Evolutionary conservation across 495 filamentous ascomycete species (phyloP).

Genomic region (Penicillium soppii): DNA sequence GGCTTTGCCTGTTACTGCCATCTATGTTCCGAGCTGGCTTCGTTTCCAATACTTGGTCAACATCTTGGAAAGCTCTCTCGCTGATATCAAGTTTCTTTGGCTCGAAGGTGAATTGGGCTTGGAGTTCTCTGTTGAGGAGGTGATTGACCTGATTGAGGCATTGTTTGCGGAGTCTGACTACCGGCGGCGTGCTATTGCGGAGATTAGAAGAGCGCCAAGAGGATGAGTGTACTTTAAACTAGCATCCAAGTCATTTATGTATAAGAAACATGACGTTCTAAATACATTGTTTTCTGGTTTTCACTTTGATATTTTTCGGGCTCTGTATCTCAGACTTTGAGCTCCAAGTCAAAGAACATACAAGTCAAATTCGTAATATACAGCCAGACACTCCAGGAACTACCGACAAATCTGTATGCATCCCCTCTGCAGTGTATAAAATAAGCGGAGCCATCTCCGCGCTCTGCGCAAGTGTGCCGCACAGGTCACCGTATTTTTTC

Average conservation of each 20-base stretch:
- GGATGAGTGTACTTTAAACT: slow-evolving; percentile 4
- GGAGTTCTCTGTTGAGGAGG: slow-evolving; percentile 80
- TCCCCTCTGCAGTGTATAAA: neutral
- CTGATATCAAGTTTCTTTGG: slow-evolving; percentile 88
- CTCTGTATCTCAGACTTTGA: too few relatives aligned
- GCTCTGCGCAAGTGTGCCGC: slow-evolving; percentile 46
- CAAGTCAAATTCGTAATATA: too few relatives aligned
- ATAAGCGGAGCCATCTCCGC: slow-evolving; percentile 36
- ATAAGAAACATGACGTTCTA: neutral
- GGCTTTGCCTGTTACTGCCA: slow-evolving; percentile 62
- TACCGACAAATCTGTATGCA: too few relatives aligned
- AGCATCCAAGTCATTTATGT: neutral
- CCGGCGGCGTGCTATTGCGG: slow-evolving; percentile 71
- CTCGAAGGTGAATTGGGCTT: slow-evolving; percentile 78
- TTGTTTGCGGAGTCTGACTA: slow-evolving; percentile 88
- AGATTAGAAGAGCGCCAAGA: slow-evolving; percentile 59
- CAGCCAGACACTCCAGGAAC: too few relatives aligned
- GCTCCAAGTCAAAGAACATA: too few relatives aligned
- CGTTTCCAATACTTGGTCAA: slow-evolving; percentile 86
- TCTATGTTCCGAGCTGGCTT: slow-evolving; percentile 83
- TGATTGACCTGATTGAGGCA: slow-evolving; percentile 82
- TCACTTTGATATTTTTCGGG: too few relatives aligned
- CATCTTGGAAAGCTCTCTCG: slow-evolving; percentile 85
- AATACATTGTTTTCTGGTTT: too few relatives aligned
- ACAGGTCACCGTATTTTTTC: slow-evolving; percentile 49